These are phyloP conservation scores for Tetrahymena elliotti DNA, from an alignment of 73 alveolate species.

Conservation along the genomic window DNA sequence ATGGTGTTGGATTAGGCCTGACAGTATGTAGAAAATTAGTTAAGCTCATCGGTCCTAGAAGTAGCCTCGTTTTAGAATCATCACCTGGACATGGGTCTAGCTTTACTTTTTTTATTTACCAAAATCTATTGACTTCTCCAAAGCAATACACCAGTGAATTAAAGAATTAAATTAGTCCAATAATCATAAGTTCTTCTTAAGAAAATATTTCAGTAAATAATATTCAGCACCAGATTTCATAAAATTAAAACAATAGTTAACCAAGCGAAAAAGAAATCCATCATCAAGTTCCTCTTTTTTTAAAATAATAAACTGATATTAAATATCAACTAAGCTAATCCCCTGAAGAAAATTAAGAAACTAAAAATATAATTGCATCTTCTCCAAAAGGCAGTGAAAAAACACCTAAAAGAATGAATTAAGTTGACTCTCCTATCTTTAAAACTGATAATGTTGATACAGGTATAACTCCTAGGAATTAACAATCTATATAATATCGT, in stretches of 20 bases:
- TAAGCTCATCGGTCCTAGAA: not conserved
- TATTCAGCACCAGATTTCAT: not conserved
- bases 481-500: not conserved
- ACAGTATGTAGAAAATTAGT: not conserved
- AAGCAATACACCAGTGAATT: not conserved
- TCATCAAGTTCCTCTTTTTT: not conserved
- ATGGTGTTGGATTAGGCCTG: not conserved
- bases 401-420: not conserved
- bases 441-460: not conserved
- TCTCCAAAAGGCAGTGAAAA: not conserved
- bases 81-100: not conserved
- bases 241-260: not conserved
- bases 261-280: not conserved
- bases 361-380: not conserved
- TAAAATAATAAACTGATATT: not conserved
- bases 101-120: not conserved
- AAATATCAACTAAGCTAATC: not conserved
- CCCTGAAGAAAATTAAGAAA: not conserved
- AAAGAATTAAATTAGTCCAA: not conserved
- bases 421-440: not conserved
- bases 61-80: not conserved
- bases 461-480: not conserved
- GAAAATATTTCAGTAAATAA: not conserved
- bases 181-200: not conserved
- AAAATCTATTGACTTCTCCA: not conserved